Evolutionary conservation across 805 yeast species (phyloP).

Genomic region (Suhomyces xylopsoci): DNA sequence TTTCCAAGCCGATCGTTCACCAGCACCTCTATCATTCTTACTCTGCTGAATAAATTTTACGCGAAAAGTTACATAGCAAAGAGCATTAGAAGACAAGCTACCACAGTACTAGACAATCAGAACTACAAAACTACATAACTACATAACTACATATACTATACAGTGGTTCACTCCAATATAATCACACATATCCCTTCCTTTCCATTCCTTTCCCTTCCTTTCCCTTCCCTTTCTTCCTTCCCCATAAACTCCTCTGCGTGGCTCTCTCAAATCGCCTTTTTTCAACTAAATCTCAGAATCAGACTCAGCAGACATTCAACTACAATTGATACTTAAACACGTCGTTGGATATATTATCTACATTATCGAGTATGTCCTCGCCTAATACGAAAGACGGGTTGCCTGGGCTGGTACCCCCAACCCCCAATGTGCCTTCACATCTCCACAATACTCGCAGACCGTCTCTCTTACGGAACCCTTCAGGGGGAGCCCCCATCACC

Average conservation of each 20-base stretch:
- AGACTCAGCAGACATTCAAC: background rate
- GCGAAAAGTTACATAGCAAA: background rate
- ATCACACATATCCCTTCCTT: background rate
- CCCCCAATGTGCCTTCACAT: slow-evolving; percentile 1
- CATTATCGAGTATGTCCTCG: background rate
- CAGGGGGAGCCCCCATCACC: background rate
- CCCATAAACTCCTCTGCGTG: background rate
- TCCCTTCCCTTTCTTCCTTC: background rate
- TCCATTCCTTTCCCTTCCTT: background rate
- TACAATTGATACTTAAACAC: too few relatives aligned
- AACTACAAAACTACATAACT: too few relatives aligned
- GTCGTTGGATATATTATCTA: background rate
- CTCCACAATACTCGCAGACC: slow-evolving; percentile 3
- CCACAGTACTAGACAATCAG: too few relatives aligned
- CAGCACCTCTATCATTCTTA: slow-evolving; percentile 37
- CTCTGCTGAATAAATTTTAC: background rate
- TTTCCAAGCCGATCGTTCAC: slow-evolving; percentile 70
- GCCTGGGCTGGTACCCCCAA: background rate
- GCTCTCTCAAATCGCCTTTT: background rate
- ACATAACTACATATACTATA: too few relatives aligned
- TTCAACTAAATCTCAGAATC: background rate
- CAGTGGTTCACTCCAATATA: too few relatives aligned
- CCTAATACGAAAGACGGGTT: slow-evolving; percentile 1
- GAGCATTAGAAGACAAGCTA: too few relatives aligned
- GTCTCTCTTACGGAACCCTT: slow-evolving; percentile 5